Evolutionary conservation across 371 early-diverging fungal genomes (phyloP), one percentile per base, ranked within the genome.

Genomic region (Synchytrium microbalum): DNA sequence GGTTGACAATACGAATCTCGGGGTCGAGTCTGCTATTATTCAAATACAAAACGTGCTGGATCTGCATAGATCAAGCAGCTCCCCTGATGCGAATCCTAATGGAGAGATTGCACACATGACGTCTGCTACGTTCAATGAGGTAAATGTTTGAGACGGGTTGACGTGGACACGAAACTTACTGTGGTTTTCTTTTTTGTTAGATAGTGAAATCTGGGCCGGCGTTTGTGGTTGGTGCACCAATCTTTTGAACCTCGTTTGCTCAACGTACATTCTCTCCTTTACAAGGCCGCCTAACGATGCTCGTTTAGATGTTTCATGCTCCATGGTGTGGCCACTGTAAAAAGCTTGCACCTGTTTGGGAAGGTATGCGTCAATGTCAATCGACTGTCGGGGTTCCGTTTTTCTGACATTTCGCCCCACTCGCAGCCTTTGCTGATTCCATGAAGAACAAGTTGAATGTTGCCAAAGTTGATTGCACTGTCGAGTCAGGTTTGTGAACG

Each of bases 251-350:
- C 10, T 62, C 31, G 19, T 13, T 10, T 8, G n/a, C n/a, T n/a
- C n/a, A n/a, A n/a, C n/a, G n/a, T n/a, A n/a, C n/a, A n/a, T n/a
- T n/a, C n/a, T n/a, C n/a, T n/a, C n/a, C n/a, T n/a, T n/a, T n/a
- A n/a, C n/a, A n/a, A n/a, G n/a, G n/a, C n/a, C n/a, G n/a, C n/a
- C n/a, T n/a, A n/a, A n/a, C n/a, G 26, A 64, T 65, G 24, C 1
- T 65, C 65, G 1, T 24, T 24, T 27, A 67, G 67, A 68, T 70
- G 69, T 76, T 75, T 57, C 68, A 70, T 58, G 89, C 92, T 25
- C 92, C 93, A 2, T 92, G 92, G 90, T 93, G 93, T 71, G 76
- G 80, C 14, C 90, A 91, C 72, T 96, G 96, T 77, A 79, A 90
- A 71, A 66, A 72, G 0, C 78, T 95, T 62, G 90, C 89, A 14